These are phyloP conservation scores for Globisporangium ultimum DNA, from an alignment of 352 stramenopile species.

Conservation along the genomic window DNA sequence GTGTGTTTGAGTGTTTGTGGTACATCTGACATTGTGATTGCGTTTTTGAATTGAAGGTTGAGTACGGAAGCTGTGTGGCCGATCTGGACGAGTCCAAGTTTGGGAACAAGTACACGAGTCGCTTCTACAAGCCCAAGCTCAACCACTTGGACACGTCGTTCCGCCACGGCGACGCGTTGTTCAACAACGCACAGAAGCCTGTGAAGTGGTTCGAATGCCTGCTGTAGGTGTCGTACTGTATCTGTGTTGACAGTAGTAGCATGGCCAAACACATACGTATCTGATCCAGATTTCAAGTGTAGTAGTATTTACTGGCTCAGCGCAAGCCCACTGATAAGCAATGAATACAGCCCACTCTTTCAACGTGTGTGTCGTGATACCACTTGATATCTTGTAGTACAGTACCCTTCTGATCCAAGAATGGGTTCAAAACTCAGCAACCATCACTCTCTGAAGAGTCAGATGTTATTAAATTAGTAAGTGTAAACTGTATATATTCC, in stretches of 20 bases:
- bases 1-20: too few species aligned
- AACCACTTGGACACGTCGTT: constrained; percentile 51
- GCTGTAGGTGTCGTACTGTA: neutral
- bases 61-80: constrained; percentile 39
- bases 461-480: too few species aligned
- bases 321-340: too few species aligned
- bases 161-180: constrained; percentile 26
- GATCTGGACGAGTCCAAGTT: constrained; percentile 30
- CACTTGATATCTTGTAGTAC: too few species aligned
- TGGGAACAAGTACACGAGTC: constrained; percentile 22
- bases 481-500: too few species aligned
- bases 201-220: constrained; percentile 38
- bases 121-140: constrained; percentile 36
- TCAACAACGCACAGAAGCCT: constrained; percentile 15
- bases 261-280: neutral
- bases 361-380: too few species aligned
- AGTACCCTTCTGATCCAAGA: too few species aligned
- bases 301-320: neutral
- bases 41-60: constrained; percentile 10
- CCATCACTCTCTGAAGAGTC: too few species aligned
- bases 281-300: constrained; percentile 4
- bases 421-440: too few species aligned
- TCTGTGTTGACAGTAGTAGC: neutral
- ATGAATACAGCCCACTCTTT: too few species aligned
- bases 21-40: too few species aligned